A percentile compares a stretch with the other conserved stretches of the same genome.
These are phyloP conservation scores for Streptanthus diversifolius DNA, from an alignment of 345 rosid species.

Conservation along the genomic window DNA sequence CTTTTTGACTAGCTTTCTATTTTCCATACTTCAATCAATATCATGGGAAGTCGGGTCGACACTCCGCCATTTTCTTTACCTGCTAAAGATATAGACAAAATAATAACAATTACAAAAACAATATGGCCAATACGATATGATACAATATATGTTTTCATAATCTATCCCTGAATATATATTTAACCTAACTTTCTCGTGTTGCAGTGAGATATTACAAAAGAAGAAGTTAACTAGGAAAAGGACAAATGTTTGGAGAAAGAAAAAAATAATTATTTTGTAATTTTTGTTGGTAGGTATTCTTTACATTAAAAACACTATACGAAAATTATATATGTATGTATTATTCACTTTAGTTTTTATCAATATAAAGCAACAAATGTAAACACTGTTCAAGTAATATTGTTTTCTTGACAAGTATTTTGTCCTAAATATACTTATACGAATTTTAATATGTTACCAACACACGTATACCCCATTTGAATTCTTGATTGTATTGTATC, in stretches of 20 bases:
- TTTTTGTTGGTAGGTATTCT: background rate
- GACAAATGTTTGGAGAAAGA: slow-evolving; percentile 3
- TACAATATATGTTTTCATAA: slow-evolving; percentile 9
- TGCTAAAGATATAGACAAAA: slow-evolving; percentile 16
- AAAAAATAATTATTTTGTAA: background rate
- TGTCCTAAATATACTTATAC: background rate
- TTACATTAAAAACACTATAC: background rate
- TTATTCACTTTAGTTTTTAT: background rate
- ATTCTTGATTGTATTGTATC: too few species aligned
- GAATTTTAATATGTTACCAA: too few species aligned
- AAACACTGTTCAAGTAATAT: background rate
- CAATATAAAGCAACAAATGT: background rate
- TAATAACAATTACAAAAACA: slow-evolving; percentile 14
- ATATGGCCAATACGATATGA: slow-evolving; percentile 16
- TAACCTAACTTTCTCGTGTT: background rate
- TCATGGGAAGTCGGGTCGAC: slow-evolving; percentile 28
- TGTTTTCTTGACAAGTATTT: background rate
- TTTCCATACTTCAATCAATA: slow-evolving; percentile 33
- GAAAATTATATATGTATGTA: background rate
- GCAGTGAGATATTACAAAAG: slow-evolving; percentile 18
- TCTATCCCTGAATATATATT: background rate
- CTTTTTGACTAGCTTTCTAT: slow-evolving; percentile 40
- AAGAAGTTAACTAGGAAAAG: slow-evolving; percentile 20
- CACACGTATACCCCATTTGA: too few species aligned
- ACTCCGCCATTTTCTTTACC: slow-evolving; percentile 19